phyloP scores from a whole-genome alignment of 2,329 filamentous ascomycete genomes.

The Diaporthe citrichinensis region DNA sequence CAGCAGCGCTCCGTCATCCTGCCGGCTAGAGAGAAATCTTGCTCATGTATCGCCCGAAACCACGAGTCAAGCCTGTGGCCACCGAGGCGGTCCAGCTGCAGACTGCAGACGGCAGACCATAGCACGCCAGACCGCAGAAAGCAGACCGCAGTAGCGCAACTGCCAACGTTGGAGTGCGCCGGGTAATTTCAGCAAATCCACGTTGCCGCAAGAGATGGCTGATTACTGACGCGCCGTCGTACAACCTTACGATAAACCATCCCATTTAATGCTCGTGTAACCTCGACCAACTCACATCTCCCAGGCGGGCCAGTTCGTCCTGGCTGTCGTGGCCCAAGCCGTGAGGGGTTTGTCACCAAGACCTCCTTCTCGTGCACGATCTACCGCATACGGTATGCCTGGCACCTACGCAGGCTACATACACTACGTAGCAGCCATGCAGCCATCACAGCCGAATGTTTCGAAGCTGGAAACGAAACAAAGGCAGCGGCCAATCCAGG shows the following conservation, averaged over 20 bases:
- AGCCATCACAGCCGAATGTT: slow-evolving; percentile 4
- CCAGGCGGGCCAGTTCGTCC: neutral
- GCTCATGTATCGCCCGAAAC: slow-evolving; percentile 2
- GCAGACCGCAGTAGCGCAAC: slow-evolving; percentile 28
- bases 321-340: neutral
- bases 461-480: slow-evolving; percentile 31
- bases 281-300: slow-evolving; percentile 4
- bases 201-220: slow-evolving; percentile 26
- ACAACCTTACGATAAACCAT: slow-evolving; percentile 35
- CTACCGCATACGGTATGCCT: neutral
- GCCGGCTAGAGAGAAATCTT: slow-evolving; percentile 6
- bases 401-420: neutral
- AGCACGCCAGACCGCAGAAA: neutral
- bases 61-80: slow-evolving; percentile 14
- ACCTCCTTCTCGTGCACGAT: neutral
- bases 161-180: slow-evolving; percentile 29
- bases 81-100: slow-evolving; percentile 35
- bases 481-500: slow-evolving; percentile 13
- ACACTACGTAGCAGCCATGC: slow-evolving; percentile 9
- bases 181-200: slow-evolving; percentile 36
- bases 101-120: slow-evolving; percentile 17
- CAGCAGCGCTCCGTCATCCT: neutral
- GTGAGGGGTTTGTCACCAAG: neutral
- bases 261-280: slow-evolving; percentile 19
- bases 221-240: slow-evolving; percentile 32